A percentile compares a stretch with the other conserved stretches of the same genome.
Evolutionary conservation across 2,329 filamentous ascomycete species (phyloP).

Genomic region (Pestalotiopsis sp.): DNA sequence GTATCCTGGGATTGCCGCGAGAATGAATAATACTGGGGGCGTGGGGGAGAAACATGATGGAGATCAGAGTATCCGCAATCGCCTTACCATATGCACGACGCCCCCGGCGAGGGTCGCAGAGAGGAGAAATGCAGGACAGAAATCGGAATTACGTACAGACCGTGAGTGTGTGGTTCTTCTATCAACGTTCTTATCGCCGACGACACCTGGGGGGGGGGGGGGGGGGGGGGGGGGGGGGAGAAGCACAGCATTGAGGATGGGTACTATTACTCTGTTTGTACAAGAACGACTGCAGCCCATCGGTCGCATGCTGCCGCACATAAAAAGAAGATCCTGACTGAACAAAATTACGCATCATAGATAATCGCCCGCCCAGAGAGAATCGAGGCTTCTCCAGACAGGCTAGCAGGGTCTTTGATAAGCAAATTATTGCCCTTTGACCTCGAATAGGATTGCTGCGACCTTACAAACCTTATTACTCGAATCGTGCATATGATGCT

Average conservation of each 20-base stretch:
- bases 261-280: neutral
- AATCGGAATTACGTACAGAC: neutral
- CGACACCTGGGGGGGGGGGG: no score
- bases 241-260: neutral
- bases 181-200: neutral
- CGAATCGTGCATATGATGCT: neutral
- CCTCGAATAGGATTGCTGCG: neutral
- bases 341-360: neutral
- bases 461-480: neutral
- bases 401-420: conserved; percentile 6
- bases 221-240: no score
- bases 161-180: neutral
- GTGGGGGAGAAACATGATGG: neutral
- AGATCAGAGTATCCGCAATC: neutral
- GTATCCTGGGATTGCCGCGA: neutral
- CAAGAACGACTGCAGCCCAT: neutral
- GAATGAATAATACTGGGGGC: neutral
- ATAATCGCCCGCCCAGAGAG: neutral
- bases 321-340: neutral
- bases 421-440: neutral
- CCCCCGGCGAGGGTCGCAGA: neutral
- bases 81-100: neutral
- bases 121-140: neutral
- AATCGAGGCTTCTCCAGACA: neutral
- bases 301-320: neutral